Base-by-base conservation (phyloP, 75 land plant genomes). In the Pseudotsuga menziesii region DNA sequence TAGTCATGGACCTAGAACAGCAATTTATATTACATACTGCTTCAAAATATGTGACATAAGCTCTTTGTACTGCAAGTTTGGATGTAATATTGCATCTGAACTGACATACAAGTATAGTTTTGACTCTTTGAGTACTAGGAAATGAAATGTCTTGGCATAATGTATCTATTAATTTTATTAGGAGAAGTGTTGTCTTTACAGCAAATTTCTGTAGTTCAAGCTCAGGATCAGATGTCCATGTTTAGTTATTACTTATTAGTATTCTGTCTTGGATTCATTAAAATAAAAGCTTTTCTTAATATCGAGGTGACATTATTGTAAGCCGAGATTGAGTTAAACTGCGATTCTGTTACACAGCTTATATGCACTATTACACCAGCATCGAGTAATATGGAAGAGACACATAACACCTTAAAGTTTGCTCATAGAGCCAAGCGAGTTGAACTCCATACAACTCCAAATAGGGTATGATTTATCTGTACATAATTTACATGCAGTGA, bases 291-390 rank as follows among this genome's bases (percentile, higher is more conserved):
- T 20, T 69, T 32, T 17, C 11, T 41, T 20, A 69, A n/a, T 36
- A 15, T 20, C 22, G 41, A 41, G 54, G 19, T 48, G 8, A 69
- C 20, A 20, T 69, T 69, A 36, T 69, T 69, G 39, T 39, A 69
- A 69, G 39, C 25, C 0, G 9, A 41, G 23, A 69, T 3, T 22
- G 9, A 69, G n/a, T n/a, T 35, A 69, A 69, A 39, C 52, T 61
- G 26, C 0, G 14, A 6, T 25, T 16, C 48, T 44, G 26, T 4
- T 57, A 13, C 82, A 29, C 89, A 93, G 98, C 88, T 96, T 13
- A 96, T 96, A 54, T 96, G 98, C 78, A 96, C 97, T n/a, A 81
- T 96, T 23, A 94, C 97, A 55, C 98, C 98, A 69, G 93, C 97
- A 72, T 93, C 97, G 83, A 96, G 98, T 80, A 94, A 85, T 81